phyloP scores from a whole-genome alignment of 768 basidiomycete genomes.

The Chalciporus pseudorubinellus region DNA sequence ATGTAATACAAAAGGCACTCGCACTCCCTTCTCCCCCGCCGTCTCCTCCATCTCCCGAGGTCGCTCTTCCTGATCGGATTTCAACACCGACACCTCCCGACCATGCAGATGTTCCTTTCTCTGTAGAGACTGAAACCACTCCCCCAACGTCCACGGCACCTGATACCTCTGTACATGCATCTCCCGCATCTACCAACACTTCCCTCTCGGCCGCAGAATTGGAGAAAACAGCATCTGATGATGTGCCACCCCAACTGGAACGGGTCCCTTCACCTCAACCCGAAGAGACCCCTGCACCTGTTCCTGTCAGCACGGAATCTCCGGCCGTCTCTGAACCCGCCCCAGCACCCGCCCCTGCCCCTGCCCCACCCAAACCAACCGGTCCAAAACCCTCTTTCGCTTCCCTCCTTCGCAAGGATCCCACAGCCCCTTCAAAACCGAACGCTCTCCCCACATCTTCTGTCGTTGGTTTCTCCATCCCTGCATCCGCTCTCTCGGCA shows the following conservation, averaged over 20 bases:
- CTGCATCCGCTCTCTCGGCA: constrained; percentile 40
- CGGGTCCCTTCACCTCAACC: constrained; percentile 10
- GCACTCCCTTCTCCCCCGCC: constrained; percentile 50
- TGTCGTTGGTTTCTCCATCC: constrained; percentile 72
- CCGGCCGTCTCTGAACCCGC: background rate
- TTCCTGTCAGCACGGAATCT: background rate
- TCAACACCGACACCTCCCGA: constrained; percentile 12
- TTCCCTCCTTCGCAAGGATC: constrained; percentile 56
- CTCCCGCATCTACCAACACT: constrained; percentile 60
- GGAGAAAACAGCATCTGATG: background rate
- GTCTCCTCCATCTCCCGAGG: constrained; percentile 32
- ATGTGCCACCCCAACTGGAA: constrained; percentile 15
- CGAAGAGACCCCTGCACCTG: constrained; percentile 1
- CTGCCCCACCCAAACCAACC: constrained; percentile 27
- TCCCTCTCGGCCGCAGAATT: constrained; percentile 46
- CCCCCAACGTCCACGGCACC: constrained; percentile 50
- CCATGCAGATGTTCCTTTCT: constrained; percentile 41
- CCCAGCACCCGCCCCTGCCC: constrained; percentile 8
- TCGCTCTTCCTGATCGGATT: constrained; percentile 3
- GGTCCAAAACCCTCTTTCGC: constrained; percentile 71
- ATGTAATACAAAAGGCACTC: constrained; percentile 56
- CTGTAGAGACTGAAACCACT: constrained; percentile 47
- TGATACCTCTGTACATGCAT: constrained; percentile 46
- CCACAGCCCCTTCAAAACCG: constrained; percentile 38
- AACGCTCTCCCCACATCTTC: constrained; percentile 65